Evolutionary conservation across 2,329 filamentous ascomycete species (phyloP).

Genomic region (Fusarium verrucosum): DNA sequence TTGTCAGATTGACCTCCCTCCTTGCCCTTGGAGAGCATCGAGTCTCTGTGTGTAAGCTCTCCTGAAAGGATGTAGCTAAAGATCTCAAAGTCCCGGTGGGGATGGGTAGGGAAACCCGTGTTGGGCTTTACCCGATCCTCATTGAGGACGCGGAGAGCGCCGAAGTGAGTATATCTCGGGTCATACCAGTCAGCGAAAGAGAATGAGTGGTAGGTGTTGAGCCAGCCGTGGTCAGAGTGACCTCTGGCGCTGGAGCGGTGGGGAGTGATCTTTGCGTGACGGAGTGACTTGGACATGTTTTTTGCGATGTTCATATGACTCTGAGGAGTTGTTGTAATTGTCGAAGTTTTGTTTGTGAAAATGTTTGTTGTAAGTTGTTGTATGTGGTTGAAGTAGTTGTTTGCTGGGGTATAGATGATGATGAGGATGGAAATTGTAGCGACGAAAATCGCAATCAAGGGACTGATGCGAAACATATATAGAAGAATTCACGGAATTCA

Average conservation of each 20-base stretch:
- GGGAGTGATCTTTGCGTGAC: conserved; percentile 76
- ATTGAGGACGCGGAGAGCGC: conserved; percentile 84
- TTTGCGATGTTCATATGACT: conserved; percentile 48
- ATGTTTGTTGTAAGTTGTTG: conserved; percentile 35
- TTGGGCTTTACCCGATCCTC: conserved; percentile 82
- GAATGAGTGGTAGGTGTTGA: conserved; percentile 88
- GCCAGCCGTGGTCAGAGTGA: conserved; percentile 85
- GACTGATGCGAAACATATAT: conserved; percentile 54
- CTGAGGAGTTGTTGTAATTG: conserved; percentile 2
- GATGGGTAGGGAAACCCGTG: conserved; percentile 84
- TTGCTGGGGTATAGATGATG: conserved; percentile 44
- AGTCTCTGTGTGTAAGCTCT: conserved; percentile 87
- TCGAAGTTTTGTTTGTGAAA: conserved; percentile 20
- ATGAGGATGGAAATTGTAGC: conserved; percentile 52
- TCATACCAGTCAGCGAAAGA: conserved; percentile 79
- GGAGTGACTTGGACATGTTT: conserved; percentile 70
- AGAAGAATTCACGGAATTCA: conserved; percentile 37
- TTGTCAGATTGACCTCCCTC: conserved; percentile 68
- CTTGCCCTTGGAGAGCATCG: conserved; percentile 76
- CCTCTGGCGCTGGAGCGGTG: conserved; percentile 78
- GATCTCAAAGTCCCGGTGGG: conserved; percentile 88
- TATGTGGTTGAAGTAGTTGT: conserved; percentile 39
- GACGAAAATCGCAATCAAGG: conserved; percentile 49
- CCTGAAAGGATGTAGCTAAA: conserved; percentile 88
- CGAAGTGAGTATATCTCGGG: conserved; percentile 73